Evolutionary conservation across 345 rosid genomes (phyloP), one percentile per base, ranked within the genome.

Genomic region (Hevea brasiliensis): DNA sequence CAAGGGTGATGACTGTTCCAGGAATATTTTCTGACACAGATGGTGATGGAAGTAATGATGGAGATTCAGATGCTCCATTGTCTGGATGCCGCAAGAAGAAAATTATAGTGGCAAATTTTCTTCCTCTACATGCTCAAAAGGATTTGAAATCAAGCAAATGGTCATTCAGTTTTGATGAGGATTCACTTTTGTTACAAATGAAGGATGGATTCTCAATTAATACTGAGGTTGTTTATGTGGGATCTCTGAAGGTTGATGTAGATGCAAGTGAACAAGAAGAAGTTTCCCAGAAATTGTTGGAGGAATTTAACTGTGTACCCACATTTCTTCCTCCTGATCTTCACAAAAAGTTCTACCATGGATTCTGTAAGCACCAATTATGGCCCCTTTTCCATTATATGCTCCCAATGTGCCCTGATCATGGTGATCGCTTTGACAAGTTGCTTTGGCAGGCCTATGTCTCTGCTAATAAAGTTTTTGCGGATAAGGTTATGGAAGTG

Each of bases 381-480:
- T 84, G 87, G 87, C 87, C 87, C 18, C 83, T 84, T 61, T 84
- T 84, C 67, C 87, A 84, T 71, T 84, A 84, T 70, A 81, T 84
- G 85, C 72, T 84, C 10, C 87, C 87, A 17, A 68, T 84, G 76
- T 77, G 76, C 40, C 77, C 80, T 3, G 87, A 84, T 64, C 66
- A 69, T 58, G 83, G 87, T 17, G 69, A 68, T 44, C 80, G 80
- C 27, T 84, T 81, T 60, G 81, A 84, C 57, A 79, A 81, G 21
- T 70, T 42, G 48, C 81, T 77, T 26, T 84, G 87, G 87, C 83
- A 70, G 67, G 83, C 85, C 6, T 84, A 81, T 70, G 80, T 84
- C 27, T 79, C 83, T 0, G 83, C 84, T 47, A 84, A 84, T 56
- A 84, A 81, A 50, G 75, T 82, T 54, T 84, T 77, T 72, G 87